Evolutionary conservation across 371 early-diverging fungal species (phyloP).

Genomic region (Phascolomyces articulosus): DNA sequence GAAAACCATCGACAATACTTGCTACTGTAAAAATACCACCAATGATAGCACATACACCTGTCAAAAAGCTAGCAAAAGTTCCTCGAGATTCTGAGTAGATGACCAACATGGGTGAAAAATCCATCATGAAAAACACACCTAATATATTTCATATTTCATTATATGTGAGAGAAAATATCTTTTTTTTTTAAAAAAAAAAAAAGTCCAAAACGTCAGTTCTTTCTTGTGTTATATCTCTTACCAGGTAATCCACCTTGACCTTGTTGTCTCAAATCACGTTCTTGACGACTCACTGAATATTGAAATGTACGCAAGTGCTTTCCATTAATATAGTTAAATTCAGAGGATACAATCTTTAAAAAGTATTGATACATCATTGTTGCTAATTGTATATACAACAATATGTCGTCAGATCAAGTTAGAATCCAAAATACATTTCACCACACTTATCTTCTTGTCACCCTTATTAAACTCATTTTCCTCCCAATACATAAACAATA

Average conservation of each 20-base stretch:
- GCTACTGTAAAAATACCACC: constrained; percentile 96
- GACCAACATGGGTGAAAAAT: constrained; percentile 96
- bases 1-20: constrained; percentile 82
- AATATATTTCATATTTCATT: neutral
- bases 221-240: constrained; percentile 13
- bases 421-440: neutral
- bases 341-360: constrained; percentile 91
- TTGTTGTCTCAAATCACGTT: constrained; percentile 41
- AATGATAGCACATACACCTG: constrained; percentile 90
- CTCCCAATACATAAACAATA: neutral
- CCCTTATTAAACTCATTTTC: neutral
- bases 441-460: too few relatives aligned
- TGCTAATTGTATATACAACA: constrained; percentile 17
- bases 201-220: too few relatives aligned
- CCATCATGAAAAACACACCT: constrained; percentile 93
- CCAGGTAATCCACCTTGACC: constrained; percentile 61
- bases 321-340: constrained; percentile 73
- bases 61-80: constrained; percentile 86
- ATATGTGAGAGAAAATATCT: neutral
- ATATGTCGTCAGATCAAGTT: too few relatives aligned
- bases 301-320: constrained; percentile 82
- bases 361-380: constrained; percentile 86
- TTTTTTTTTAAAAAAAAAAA: too few relatives aligned
- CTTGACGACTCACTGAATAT: constrained; percentile 92
- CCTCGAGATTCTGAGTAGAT: constrained; percentile 79